A percentile compares a stretch with the other conserved stretches of the same genome.
These are phyloP conservation scores for Scheffersomyces lignosus DNA, from an alignment of 805 yeast species.

Conservation along the genomic window DNA sequence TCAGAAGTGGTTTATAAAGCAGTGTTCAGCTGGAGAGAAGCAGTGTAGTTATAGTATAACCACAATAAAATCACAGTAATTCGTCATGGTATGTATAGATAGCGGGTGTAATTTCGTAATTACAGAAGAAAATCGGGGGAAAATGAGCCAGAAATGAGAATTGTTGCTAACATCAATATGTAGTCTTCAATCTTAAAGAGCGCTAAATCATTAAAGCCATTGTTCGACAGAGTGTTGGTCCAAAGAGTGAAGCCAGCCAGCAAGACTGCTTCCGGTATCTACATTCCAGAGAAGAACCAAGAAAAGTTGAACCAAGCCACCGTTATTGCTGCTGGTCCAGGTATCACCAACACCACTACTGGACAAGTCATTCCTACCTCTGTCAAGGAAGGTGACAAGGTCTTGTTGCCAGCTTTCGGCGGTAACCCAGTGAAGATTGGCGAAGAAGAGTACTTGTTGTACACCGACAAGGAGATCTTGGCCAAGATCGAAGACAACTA, in stretches of 20 bases:
- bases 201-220: slow-evolving; percentile 85
- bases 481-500: slow-evolving; percentile 91
- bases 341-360: slow-evolving; percentile 64
- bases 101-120: too few relatives aligned
- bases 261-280: slow-evolving; percentile 89
- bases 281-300: slow-evolving; percentile 93
- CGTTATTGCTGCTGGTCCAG: slow-evolving; percentile 95
- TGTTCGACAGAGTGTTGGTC: slow-evolving; percentile 93
- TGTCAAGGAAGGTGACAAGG: slow-evolving; percentile 89
- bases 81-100: too few relatives aligned
- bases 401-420: slow-evolving; percentile 91
- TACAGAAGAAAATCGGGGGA: too few relatives aligned
- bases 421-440: slow-evolving; percentile 88
- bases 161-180: too few relatives aligned
- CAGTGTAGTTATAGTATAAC: too few relatives aligned
- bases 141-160: too few relatives aligned
- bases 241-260: slow-evolving; percentile 91
- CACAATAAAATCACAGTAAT: too few relatives aligned
- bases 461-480: slow-evolving; percentile 91
- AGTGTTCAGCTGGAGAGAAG: too few relatives aligned
- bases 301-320: slow-evolving; percentile 91
- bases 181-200: slow-evolving; percentile 79
- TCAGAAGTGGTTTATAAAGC: too few relatives aligned
- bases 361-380: slow-evolving; percentile 74
- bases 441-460: slow-evolving; percentile 77